Base-by-base conservation (phyloP, 1,139 yeast species). In the Candida frijolesensis region DNA sequence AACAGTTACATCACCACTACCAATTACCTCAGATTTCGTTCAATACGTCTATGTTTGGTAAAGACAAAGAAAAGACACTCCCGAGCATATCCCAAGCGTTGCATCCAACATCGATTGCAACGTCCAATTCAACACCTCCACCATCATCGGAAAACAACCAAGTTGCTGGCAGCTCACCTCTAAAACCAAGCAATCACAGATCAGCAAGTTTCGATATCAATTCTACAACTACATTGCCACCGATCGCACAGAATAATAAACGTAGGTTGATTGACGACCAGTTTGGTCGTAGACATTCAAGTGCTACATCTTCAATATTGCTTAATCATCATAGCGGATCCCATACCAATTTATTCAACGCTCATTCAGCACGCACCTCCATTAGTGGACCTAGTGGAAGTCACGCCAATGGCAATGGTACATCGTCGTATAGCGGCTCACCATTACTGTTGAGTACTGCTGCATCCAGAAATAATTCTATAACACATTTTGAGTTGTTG, bases 21-120 rank as follows among this genome's bases (percentile, higher is more conserved):
- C 62, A 55, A 42, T 51, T 55, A 14, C 61, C 63, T 2, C 62
- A 58, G 42, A 67, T 70, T 29, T 61, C 76, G 22, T 73, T 73
- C 60, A 74, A 73, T 49, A 73, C 79, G 2, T 68, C 75, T 11
- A 73, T 74, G 73, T 74, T 74, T 58, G 58, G 57, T 19, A 37
- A 49, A 35, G 47, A 45, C 68, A 66, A 47, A 54, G 46, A 45
- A 33, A 19, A 44, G 14, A 18, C 44, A 10, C 40, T 49, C 18
- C 52, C 49, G 15, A 50, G 48, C 35, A 41, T 50, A 14, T 39
- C 43, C 5, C 25, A 32, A 25, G 45, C 49, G n/a, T 41, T 46
- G 2, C 30, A 25, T 44, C 48, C 48, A 22, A 44, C 45, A 11
- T 42, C 56, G 25, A 50, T 50, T 18, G 52, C 50, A n/a, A 51